Evolutionary conservation across 225 moss, liverwort and hornwort species (phyloP).

Genomic region (Neckera pumila): DNA sequence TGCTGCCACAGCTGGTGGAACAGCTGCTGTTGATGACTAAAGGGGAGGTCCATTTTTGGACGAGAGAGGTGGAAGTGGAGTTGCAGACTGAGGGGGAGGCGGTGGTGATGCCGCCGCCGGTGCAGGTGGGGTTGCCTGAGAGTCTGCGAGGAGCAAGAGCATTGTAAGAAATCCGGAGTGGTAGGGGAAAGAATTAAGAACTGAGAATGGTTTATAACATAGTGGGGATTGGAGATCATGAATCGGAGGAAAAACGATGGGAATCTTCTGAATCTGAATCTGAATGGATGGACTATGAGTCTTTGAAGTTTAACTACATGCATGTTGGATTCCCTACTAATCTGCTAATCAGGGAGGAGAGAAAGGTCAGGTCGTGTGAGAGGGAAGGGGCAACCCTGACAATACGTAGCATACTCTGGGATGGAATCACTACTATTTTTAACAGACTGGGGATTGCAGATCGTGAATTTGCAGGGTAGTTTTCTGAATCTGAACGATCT

Average conservation of each 20-base stretch:
- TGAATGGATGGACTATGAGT: too few species aligned
- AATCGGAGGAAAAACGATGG: background rate
- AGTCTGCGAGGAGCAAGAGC: background rate
- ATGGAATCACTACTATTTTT: too few species aligned
- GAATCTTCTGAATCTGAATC: too few species aligned
- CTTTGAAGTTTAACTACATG: background rate
- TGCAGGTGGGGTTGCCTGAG: background rate
- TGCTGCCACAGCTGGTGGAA: background rate
- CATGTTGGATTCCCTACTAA: background rate
- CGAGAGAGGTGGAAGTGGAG: background rate
- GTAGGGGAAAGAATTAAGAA: background rate
- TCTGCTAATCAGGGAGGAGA: background rate
- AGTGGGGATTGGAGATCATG: too few species aligned
- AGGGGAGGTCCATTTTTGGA: background rate
- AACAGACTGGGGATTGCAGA: background rate
- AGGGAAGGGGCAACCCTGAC: background rate
- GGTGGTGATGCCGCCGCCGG: background rate
- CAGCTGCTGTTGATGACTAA: background rate
- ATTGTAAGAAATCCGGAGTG: background rate
- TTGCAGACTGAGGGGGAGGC: constrained; percentile 3
- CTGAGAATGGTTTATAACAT: background rate
- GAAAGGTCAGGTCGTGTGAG: background rate
- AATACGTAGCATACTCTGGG: background rate
- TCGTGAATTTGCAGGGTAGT: background rate
- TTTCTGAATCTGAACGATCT: background rate